These are phyloP conservation scores for Lasiodiplodia sp. DNA, from an alignment of 2,329 filamentous ascomycete species.

Conservation along the genomic window DNA sequence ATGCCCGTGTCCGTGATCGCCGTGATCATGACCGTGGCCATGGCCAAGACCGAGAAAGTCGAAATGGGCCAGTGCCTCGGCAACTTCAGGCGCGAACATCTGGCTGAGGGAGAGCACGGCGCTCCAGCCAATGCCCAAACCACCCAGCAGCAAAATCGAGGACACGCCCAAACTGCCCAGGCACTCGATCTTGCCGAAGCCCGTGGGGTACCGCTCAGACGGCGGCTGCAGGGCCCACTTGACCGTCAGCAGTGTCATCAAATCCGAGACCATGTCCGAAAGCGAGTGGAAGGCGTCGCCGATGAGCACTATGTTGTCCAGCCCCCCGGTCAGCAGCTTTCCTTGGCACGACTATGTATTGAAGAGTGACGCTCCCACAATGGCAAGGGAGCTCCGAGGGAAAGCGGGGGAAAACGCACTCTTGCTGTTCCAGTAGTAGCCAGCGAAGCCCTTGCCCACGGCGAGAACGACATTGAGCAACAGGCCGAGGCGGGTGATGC, in stretches of 20 bases:
- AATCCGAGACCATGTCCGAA: constrained; percentile 92
- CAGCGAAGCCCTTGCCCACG: constrained; percentile 87
- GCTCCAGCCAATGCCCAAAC: constrained; percentile 84
- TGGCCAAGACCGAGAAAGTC: constrained; percentile 63
- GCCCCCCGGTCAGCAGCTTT: background rate
- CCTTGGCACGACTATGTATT: background rate
- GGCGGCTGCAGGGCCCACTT: constrained; percentile 91
- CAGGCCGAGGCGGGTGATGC: constrained; percentile 88
- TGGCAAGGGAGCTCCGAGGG: background rate
- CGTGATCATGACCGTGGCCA: constrained; percentile 61
- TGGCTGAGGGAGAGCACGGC: constrained; percentile 65
- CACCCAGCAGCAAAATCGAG: constrained; percentile 85
- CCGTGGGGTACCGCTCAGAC: constrained; percentile 81
- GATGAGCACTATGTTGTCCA: constrained; percentile 67
- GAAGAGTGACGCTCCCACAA: too few species aligned
- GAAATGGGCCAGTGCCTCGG: constrained; percentile 51
- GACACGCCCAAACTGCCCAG: constrained; percentile 93
- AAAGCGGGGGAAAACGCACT: constrained; percentile 38
- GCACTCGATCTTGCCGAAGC: constrained; percentile 98
- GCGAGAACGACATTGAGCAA: constrained; percentile 95
- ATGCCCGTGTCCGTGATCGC: constrained; percentile 42
- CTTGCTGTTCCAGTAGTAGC: constrained; percentile 94
- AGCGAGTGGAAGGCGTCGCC: constrained; percentile 96
- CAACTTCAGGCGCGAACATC: constrained; percentile 57
- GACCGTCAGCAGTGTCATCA: constrained; percentile 92